phyloP scores from a whole-genome alignment of 441 rosid genomes.

The Jatropha multifida region DNA sequence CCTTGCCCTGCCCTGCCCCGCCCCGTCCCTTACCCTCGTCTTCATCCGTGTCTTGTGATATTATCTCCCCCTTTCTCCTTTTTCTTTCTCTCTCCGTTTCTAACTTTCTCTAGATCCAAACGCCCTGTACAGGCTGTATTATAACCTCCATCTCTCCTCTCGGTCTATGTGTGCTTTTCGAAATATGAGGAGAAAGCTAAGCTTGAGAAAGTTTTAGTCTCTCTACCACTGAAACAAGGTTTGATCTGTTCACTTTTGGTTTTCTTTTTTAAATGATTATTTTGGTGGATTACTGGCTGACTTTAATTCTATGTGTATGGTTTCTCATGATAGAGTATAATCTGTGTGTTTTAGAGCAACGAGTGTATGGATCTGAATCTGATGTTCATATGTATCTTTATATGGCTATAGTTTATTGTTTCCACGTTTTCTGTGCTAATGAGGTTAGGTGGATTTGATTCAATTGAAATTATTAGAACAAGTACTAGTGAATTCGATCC shows the following conservation, averaged over 20 bases:
- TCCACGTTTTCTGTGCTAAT: neutral
- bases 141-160: neutral
- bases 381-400: constrained; percentile 7
- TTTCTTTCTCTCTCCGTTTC: constrained; percentile 1
- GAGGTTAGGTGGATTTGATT: constrained; percentile 20
- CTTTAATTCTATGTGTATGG: neutral
- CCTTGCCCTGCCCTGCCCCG: neutral
- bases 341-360: constrained; percentile 17
- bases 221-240: constrained; percentile 37
- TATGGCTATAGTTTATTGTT: constrained; percentile 13
- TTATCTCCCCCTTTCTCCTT: constrained; percentile 7
- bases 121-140: neutral
- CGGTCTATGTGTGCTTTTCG: neutral
- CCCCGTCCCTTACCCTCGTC: constrained; percentile 7
- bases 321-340: neutral
- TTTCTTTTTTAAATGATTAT: neutral
- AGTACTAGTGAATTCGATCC: constrained; percentile 26
- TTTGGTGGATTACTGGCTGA: neutral
- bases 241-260: constrained; percentile 19
- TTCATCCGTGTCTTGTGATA: constrained; percentile 32
- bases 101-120: constrained; percentile 38
- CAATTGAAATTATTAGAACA: constrained; percentile 19
- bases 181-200: neutral
- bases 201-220: neutral
- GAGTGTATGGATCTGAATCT: constrained; percentile 30